Evolutionary conservation across 192 early-diverging fungal species (phyloP).

Genomic region (Coemansia sp.): DNA sequence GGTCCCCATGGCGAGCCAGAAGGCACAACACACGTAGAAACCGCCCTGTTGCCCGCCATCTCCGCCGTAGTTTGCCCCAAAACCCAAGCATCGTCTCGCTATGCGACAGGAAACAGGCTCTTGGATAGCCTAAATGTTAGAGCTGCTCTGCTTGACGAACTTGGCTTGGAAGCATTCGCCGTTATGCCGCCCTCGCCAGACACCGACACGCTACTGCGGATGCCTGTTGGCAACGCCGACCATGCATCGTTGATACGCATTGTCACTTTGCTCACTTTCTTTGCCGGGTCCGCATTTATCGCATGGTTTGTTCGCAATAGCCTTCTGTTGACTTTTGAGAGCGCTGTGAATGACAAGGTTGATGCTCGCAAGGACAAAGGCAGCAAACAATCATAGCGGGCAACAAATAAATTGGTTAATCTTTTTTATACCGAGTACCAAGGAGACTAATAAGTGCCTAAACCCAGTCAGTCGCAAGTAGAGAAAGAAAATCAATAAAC

Average conservation of each 20-base stretch:
- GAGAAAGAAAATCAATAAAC: not conserved
- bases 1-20: constrained; percentile 38
- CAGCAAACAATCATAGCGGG: not conserved
- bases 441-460: too few relatives aligned
- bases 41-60: constrained; percentile 31
- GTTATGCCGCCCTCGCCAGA: constrained; percentile 26
- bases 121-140: constrained; percentile 21
- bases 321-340: not conserved
- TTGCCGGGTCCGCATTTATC: constrained; percentile 21
- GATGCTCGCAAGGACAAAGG: not conserved
- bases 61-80: constrained; percentile 29
- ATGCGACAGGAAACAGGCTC: not conserved
- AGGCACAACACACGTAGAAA: constrained; percentile 30
- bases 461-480: too few relatives aligned
- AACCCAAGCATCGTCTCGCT: not conserved
- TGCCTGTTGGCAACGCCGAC: constrained; percentile 28
- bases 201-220: constrained; percentile 32
- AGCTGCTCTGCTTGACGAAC: constrained; percentile 41
- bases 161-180: constrained; percentile 20
- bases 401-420: too few relatives aligned
- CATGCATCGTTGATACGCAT: constrained; percentile 18
- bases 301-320: not conserved
- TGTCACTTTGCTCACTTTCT: constrained; percentile 22
- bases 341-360: not conserved
- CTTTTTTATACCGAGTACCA: too few relatives aligned